Percentiles rank a stretch among this genome's conserved stretches.
These are phyloP conservation scores for Lactarius tabidus DNA, from an alignment of 768 basidiomycete species.

Conservation along the genomic window DNA sequence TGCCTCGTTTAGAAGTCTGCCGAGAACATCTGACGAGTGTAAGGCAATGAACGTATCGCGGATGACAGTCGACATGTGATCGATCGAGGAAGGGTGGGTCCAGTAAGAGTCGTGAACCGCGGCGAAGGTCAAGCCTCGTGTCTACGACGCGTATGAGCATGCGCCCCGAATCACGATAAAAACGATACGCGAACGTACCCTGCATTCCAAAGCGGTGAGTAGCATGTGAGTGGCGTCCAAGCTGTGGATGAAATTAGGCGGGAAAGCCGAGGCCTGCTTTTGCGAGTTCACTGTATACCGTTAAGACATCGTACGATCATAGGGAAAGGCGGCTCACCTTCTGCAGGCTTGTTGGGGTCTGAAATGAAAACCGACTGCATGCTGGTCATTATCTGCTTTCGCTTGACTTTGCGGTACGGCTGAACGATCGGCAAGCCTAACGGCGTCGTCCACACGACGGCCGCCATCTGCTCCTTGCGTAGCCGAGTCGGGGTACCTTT, in stretches of 20 bases:
- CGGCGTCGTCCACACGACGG: conserved; percentile 94
- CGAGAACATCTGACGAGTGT: conserved; percentile 83
- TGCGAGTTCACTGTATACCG: conserved; percentile 56
- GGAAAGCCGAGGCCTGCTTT: conserved; percentile 96
- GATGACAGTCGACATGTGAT: conserved; percentile 84
- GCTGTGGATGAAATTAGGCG: conserved; percentile 97
- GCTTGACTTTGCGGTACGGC: conserved; percentile 81
- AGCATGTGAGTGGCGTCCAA: conserved; percentile 99
- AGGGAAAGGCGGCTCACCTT: conserved; percentile 41
- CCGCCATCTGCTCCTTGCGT: conserved; percentile 89
- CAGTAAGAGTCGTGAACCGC: conserved; percentile 99
- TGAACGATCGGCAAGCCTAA: conserved; percentile 95
- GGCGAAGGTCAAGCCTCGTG: conserved; percentile 76
- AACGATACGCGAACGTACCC: conserved; percentile 43
- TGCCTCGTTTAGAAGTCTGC: conserved; percentile 72
- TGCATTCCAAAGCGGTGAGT: conserved; percentile 87
- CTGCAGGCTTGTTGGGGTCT: conserved; percentile 72
- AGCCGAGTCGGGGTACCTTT: conserved; percentile 38
- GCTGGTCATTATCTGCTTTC: conserved; percentile 80
- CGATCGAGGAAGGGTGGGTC: conserved; percentile 88
- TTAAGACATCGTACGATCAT: not conserved
- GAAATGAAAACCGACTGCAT: conserved; percentile 87
- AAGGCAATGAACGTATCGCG: conserved; percentile 91
- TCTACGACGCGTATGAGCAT: conserved; percentile 39
- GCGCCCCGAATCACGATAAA: not conserved